Evolutionary conservation across 495 filamentous ascomycete genomes (phyloP), one percentile per base, ranked within the genome.

Genomic region (Aspergillus funiculosus): DNA sequence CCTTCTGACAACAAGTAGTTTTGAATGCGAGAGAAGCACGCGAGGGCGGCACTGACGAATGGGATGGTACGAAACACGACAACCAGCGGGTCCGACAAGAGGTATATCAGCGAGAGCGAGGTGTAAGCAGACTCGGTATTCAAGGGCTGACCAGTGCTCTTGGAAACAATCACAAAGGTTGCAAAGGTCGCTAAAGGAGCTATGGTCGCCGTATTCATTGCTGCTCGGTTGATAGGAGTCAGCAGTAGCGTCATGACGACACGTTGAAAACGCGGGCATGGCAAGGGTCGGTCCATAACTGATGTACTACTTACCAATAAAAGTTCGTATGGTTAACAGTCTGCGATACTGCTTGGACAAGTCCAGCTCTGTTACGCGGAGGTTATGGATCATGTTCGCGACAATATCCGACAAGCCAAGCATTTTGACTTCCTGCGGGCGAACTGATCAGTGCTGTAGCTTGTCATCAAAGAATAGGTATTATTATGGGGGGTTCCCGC

Each of bases 181-280:
- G 57, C 43, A 38, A 66, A 76, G 1, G 66, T 70, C 10, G 72
- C 46, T 6, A 63, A 49, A 0, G 71, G 67, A 5, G 54, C 57
- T 11, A 47, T 30, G 28, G 28, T 30, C 28, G 28, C 28, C 28
- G 28, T 19, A 17, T 38, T 22, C 15, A 2, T 38, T 38, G 35
- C 35, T 38, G 17, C 35, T 7, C 17, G 15, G 35, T 11, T 9
- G 20, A 19, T n/a, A 38, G 17, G 17, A 20, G 35, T 22, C 35
- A 38, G 35, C 8, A 19, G 9, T 17, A 38, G 20, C 32, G 2
- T 18, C 17, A 38, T 20, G 17, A 2, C 17, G 35, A 19, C 28
- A 30, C 6, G 14, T 19, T 37, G 29, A 1, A 7, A 21, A 1
- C 14, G 22, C 22, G 29, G 27, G 13, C 19, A 25, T 1, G 38